Percentiles rank a stretch among this genome's conserved stretches.
Evolutionary conservation across 176 grass and related monocot genomes (phyloP).

Genomic region (Metroxylon sagu): DNA sequence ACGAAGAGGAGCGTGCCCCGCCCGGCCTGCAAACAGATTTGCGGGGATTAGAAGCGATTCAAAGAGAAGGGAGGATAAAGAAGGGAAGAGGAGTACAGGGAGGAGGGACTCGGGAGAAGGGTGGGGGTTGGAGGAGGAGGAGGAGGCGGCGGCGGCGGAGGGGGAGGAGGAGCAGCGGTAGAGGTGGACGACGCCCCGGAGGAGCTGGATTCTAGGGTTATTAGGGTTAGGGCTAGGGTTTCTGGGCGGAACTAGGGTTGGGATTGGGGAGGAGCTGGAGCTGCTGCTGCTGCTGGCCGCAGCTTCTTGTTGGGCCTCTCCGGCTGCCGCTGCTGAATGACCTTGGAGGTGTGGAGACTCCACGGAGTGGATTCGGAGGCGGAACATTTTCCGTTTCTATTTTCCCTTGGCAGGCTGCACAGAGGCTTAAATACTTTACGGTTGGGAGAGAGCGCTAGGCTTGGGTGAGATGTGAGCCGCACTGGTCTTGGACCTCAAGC

Average conservation of each 20-base stretch:
- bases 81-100: slow-evolving; percentile 28
- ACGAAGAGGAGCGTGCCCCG: slow-evolving; percentile 59
- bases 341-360: slow-evolving; percentile 15
- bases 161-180: slow-evolving; percentile 42
- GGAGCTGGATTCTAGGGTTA: slow-evolving; percentile 47
- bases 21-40: slow-evolving; percentile 21
- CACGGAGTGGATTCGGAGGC: slow-evolving; percentile 57
- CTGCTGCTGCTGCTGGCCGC: slow-evolving; percentile 25
- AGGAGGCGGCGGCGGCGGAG: slow-evolving; percentile 19
- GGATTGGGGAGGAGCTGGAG: neutral
- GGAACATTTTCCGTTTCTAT: slow-evolving; percentile 37
- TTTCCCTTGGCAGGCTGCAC: no score
- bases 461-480: no score
- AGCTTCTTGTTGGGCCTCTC: neutral
- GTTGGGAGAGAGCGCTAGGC: no score
- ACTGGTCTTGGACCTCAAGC: no score
- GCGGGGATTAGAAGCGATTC: slow-evolving; percentile 45
- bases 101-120: slow-evolving; percentile 13
- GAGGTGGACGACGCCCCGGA: slow-evolving; percentile 68
- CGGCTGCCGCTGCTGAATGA: slow-evolving; percentile 17
- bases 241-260: neutral
- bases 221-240: slow-evolving; percentile 37
- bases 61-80: slow-evolving; percentile 3
- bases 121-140: slow-evolving; percentile 38
- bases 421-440: no score